Conservation (phyloP, 345 rosid species). For the Citrus hindsii region DNA sequence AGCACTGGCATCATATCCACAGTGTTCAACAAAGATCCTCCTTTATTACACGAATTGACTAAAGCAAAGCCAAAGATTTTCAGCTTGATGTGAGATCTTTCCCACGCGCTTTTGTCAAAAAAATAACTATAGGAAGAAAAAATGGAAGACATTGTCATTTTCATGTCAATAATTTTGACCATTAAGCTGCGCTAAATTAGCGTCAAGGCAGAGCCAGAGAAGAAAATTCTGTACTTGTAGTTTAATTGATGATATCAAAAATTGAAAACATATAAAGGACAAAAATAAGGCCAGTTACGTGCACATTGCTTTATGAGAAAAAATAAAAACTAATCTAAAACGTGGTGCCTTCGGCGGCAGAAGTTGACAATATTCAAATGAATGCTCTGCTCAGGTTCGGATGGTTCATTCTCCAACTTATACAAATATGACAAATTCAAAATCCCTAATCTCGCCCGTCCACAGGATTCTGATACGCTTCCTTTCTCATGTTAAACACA, state of each 20-base stretch:
- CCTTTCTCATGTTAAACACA: not conserved
- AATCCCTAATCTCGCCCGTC: slow-evolving; percentile 1
- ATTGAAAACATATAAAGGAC: not conserved
- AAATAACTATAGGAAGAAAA: not conserved
- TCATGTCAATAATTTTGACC: no score
- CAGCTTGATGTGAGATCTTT: not conserved
- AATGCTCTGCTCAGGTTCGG: not conserved
- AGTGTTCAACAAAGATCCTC: not conserved
- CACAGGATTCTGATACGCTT: not conserved
- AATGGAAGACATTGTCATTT: not conserved
- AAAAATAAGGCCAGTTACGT: not conserved
- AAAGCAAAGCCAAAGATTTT: not conserved
- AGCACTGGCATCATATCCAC: slow-evolving; percentile 15
- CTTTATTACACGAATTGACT: slow-evolving; percentile 18
- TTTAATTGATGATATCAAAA: not conserved
- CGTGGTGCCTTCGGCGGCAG: not conserved
- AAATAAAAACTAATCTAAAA: no score
- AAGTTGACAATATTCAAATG: slow-evolving; percentile 1
- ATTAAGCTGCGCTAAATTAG: not conserved
- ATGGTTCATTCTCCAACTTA: not conserved
- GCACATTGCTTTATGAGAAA: not conserved
- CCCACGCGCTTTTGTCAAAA: not conserved
- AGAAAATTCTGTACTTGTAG: not conserved
- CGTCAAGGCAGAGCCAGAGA: no score
- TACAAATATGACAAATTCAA: not conserved